These are phyloP conservation scores for Paraglomus occultum DNA, from an alignment of 192 early-diverging fungal genomes.

Conservation along the genomic window DNA sequence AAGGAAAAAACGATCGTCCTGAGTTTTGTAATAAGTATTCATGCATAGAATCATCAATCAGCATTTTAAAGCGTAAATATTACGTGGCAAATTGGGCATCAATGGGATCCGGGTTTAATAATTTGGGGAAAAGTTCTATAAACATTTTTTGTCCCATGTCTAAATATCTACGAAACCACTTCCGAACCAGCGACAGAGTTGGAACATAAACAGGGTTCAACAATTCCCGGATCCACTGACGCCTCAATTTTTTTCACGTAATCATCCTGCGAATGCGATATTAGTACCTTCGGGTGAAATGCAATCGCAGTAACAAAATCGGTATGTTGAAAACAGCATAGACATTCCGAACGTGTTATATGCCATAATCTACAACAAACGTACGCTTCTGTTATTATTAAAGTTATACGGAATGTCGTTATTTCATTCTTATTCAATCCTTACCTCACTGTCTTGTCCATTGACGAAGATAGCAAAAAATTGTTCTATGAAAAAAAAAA, in stretches of 20 bases:
- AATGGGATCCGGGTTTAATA: no score
- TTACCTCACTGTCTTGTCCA: constrained; percentile 76
- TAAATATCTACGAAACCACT: no score
- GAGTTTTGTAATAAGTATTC: background rate
- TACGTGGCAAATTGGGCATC: background rate
- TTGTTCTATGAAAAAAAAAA: constrained; percentile 58
- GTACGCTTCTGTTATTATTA: background rate
- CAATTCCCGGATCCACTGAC: constrained; percentile 7
- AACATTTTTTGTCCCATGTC: no score
- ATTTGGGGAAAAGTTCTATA: no score
- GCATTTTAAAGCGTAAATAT: background rate
- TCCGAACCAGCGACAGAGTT: background rate
- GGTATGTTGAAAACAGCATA: constrained; percentile 76
- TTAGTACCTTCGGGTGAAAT: constrained; percentile 67
- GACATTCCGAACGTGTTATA: constrained; percentile 62
- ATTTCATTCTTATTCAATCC: background rate
- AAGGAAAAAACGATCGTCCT: constrained; percentile 79
- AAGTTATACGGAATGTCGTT: background rate
- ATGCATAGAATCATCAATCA: background rate
- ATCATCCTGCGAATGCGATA: background rate
- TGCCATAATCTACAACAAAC: constrained; percentile 68
- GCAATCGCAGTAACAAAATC: constrained; percentile 76
- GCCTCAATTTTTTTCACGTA: background rate
- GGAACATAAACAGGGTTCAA: constrained; percentile 1
- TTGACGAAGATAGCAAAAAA: constrained; percentile 77